Conservation (phyloP, 192 early-diverging fungal genomes). For the Polychytrium aggregatum region DNA sequence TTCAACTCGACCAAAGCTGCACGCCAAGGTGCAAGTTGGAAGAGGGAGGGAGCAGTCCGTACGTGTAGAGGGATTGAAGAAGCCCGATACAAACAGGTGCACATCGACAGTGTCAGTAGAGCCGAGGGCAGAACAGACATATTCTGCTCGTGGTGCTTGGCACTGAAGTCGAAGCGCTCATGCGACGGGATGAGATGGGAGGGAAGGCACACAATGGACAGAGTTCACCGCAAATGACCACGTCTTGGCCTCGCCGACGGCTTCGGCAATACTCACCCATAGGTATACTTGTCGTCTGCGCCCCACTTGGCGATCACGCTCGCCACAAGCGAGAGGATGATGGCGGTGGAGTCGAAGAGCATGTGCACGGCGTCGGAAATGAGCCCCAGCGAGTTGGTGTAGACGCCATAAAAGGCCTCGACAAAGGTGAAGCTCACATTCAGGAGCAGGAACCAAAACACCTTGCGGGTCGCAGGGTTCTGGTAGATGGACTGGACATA, state of each 20-base stretch:
- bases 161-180: too few species aligned
- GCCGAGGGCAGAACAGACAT: too few species aligned
- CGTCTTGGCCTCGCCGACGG: constrained; percentile 8
- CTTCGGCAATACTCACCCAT: constrained; percentile 37
- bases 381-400: constrained; percentile 59
- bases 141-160: too few species aligned
- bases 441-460: constrained; percentile 86
- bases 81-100: too few species aligned
- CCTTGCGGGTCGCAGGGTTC: constrained; percentile 73
- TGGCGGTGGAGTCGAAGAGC: constrained; percentile 91
- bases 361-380: constrained; percentile 97
- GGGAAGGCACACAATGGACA: too few species aligned
- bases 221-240: not conserved
- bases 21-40: too few species aligned
- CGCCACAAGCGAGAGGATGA: constrained; percentile 78
- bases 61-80: too few species aligned
- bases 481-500: constrained; percentile 43
- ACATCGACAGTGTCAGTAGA: too few species aligned
- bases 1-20: constrained; percentile 82
- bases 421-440: constrained; percentile 90
- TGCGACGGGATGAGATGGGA: too few species aligned
- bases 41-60: not conserved
- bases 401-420: constrained; percentile 45
- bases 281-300: constrained; percentile 64
- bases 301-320: constrained; percentile 88